These are phyloP conservation scores for Fusarium goolgardi DNA, from an alignment of 2,329 filamentous ascomycete species.

Conservation along the genomic window DNA sequence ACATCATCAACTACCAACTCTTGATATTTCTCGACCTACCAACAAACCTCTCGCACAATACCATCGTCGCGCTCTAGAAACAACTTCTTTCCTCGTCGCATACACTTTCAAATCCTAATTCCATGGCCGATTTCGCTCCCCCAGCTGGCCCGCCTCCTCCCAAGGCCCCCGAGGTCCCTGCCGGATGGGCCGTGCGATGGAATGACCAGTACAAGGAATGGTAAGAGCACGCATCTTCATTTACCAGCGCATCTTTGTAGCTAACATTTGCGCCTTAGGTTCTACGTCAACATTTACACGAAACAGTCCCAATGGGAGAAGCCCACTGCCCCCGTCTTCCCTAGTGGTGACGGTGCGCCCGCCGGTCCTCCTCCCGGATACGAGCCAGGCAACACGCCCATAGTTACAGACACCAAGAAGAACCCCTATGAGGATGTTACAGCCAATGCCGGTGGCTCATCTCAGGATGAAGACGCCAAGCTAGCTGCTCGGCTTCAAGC, in stretches of 20 bases:
- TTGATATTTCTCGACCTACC: background rate
- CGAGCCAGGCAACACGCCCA: constrained; percentile 56
- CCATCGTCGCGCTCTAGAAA: background rate
- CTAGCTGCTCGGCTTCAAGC: constrained; percentile 83
- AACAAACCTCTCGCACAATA: constrained; percentile 3
- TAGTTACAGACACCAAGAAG: constrained; percentile 68
- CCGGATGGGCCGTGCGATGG: constrained; percentile 85
- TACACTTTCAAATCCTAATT: constrained; percentile 8
- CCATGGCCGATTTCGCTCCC: constrained; percentile 66
- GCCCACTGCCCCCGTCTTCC: constrained; percentile 75
- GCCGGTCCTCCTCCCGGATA: constrained; percentile 77
- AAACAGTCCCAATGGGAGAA: constrained; percentile 93
- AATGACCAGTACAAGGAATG: constrained; percentile 92
- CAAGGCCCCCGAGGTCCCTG: constrained; percentile 69
- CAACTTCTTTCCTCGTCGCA: background rate
- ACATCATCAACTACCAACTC: constrained; percentile 35
- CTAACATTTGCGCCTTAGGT: constrained; percentile 63
- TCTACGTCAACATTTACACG: constrained; percentile 90
- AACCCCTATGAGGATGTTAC: constrained; percentile 73
- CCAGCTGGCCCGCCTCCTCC: constrained; percentile 68
- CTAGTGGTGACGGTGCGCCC: constrained; percentile 58
- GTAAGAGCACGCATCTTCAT: constrained; percentile 54
- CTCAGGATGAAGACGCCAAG: constrained; percentile 73
- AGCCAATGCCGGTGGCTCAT: constrained; percentile 50
- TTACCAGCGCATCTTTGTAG: background rate